Percentiles rank a stretch among this genome's conserved stretches.
Evolutionary conservation across 208 protist species (phyloP).

Genomic region (Wallacemonas rigidus): DNA sequence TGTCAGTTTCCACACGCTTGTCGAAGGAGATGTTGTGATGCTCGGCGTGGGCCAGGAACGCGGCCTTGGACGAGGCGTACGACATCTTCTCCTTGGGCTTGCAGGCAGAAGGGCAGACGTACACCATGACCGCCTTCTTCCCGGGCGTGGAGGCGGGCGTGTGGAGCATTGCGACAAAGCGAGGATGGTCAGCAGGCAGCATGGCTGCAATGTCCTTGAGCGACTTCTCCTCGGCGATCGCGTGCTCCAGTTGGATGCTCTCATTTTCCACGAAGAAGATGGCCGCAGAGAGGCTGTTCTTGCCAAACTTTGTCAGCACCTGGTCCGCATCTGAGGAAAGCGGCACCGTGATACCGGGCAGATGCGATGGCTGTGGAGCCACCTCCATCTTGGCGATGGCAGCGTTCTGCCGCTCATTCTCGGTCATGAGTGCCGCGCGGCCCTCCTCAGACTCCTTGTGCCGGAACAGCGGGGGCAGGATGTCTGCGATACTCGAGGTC

Average conservation of each 20-base stretch:
- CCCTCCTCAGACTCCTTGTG: slow-evolving; percentile 28
- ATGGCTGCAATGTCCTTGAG: slow-evolving; percentile 21
- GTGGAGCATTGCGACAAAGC: slow-evolving; percentile 31
- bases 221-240: slow-evolving; percentile 5
- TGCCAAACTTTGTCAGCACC: slow-evolving; percentile 36
- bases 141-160: neutral
- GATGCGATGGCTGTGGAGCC: slow-evolving; percentile 49
- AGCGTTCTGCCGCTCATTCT: slow-evolving; percentile 52
- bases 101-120: slow-evolving; percentile 70
- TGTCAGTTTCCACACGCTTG: slow-evolving; percentile 49
- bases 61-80: slow-evolving; percentile 73
- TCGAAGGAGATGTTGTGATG: slow-evolving; percentile 47
- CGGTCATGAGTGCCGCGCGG: slow-evolving; percentile 70
- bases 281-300: slow-evolving; percentile 9
- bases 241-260: slow-evolving; percentile 24
- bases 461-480: slow-evolving; percentile 47
- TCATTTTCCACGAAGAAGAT: slow-evolving; percentile 53
- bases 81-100: slow-evolving; percentile 67
- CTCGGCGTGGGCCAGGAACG: slow-evolving; percentile 54
- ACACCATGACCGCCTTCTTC: slow-evolving; percentile 54
- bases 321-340: slow-evolving; percentile 39
- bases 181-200: slow-evolving; percentile 36
- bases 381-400: slow-evolving; percentile 66
- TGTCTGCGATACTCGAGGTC: slow-evolving; percentile 33
- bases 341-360: slow-evolving; percentile 64